Percentiles rank a stretch among this genome's conserved stretches.
These are phyloP conservation scores for Aureobasidium mangrovei DNA, from an alignment of 2,329 filamentous ascomycete species.

Conservation along the genomic window DNA sequence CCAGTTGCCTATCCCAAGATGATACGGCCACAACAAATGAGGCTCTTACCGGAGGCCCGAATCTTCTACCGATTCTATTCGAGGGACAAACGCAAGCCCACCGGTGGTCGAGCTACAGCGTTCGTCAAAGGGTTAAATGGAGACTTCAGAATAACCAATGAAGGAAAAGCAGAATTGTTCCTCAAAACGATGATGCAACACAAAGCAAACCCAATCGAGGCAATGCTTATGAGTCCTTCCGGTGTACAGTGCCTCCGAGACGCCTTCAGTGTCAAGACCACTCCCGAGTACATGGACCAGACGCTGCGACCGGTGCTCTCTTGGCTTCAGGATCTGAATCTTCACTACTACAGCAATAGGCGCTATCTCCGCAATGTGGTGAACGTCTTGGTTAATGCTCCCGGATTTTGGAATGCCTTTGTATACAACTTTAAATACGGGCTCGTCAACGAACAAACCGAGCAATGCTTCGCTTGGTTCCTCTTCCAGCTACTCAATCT, in stretches of 20 bases:
- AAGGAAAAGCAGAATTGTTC: background rate
- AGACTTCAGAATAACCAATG: background rate
- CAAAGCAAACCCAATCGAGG: background rate
- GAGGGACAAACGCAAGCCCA: too few relatives aligned
- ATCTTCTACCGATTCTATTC: too few relatives aligned
- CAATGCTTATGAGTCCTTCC: background rate
- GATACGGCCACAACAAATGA: too few relatives aligned
- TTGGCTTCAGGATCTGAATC: background rate
- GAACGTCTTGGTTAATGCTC: background rate
- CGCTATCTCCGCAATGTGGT: background rate
- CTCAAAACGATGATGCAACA: background rate
- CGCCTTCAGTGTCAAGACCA: background rate
- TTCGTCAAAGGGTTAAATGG: too few relatives aligned
- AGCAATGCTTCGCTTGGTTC: slow-evolving; percentile 1
- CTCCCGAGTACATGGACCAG: background rate
- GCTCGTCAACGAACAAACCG: background rate
- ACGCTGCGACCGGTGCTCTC: background rate
- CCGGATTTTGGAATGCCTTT: background rate
- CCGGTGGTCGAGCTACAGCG: too few relatives aligned
- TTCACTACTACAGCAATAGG: background rate
- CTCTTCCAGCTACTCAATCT: background rate
- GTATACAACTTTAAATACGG: background rate
- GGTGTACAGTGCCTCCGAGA: background rate
- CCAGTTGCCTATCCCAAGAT: too few relatives aligned
- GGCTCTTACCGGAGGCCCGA: too few relatives aligned